Percentiles rank a stretch among this genome's conserved stretches.
Evolutionary conservation across 371 early-diverging fungal genomes (phyloP).

Genomic region (Rhizopus arrhizus): DNA sequence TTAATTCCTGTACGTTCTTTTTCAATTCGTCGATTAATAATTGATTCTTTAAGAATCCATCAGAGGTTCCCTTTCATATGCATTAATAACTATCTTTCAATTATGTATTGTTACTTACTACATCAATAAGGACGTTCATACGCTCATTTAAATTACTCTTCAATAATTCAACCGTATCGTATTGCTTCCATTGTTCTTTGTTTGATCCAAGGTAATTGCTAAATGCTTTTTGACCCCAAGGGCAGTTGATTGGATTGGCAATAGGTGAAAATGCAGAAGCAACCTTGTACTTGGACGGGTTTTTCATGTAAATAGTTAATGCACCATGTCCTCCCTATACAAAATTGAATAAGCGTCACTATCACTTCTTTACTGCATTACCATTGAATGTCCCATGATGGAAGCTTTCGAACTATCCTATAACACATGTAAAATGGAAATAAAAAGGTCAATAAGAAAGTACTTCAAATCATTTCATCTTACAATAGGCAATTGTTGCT

Average conservation of each 20-base stretch:
- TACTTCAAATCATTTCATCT: constrained; percentile 20
- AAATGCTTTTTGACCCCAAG: constrained; percentile 84
- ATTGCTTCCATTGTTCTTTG: constrained; percentile 63
- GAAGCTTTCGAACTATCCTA: constrained; percentile 66
- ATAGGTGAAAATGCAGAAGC: constrained; percentile 89
- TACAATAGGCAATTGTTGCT: constrained; percentile 63
- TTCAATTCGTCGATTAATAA: constrained; percentile 64
- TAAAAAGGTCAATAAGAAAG: too few relatives aligned
- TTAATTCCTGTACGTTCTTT: constrained; percentile 44
- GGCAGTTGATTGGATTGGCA: constrained; percentile 67
- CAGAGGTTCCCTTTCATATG: constrained; percentile 62
- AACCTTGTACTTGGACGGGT: constrained; percentile 67
- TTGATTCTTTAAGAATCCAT: constrained; percentile 70
- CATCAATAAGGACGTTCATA: constrained; percentile 48
- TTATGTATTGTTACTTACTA: constrained; percentile 27
- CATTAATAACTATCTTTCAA: not conserved
- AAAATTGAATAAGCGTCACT: not conserved
- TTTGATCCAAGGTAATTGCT: constrained; percentile 71
- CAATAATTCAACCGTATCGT: constrained; percentile 77
- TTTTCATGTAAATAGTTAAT: constrained; percentile 70
- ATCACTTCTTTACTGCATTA: constrained; percentile 15
- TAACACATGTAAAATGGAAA: not conserved
- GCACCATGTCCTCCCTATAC: constrained; percentile 92
- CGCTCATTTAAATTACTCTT: constrained; percentile 34
- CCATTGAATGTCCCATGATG: constrained; percentile 85